Conservation (phyloP, 495 filamentous ascomycete species). For the Penicillium waksmanii region DNA sequence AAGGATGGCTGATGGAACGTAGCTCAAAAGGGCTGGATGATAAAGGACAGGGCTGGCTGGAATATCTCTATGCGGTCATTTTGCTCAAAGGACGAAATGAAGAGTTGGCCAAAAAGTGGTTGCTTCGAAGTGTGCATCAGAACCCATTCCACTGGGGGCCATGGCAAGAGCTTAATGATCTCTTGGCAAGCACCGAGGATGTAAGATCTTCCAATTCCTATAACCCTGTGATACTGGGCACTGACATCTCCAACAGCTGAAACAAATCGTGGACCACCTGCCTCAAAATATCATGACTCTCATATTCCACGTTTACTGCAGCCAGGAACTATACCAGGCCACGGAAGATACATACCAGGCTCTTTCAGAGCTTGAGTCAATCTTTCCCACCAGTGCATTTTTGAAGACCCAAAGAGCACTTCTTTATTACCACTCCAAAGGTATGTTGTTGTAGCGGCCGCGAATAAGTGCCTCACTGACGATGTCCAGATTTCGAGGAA, state of each 20-base stretch:
- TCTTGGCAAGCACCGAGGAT: conserved; percentile 80
- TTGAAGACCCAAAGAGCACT: conserved; percentile 87
- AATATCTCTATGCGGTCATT: conserved; percentile 92
- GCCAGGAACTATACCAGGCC: conserved; percentile 88
- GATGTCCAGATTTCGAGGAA: conserved; percentile 69
- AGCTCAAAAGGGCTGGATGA: conserved; percentile 60
- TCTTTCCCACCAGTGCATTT: conserved; percentile 87
- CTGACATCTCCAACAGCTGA: conserved; percentile 49
- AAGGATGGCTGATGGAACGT: conserved; percentile 73
- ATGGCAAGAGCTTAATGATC: conserved; percentile 83
- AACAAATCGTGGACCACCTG: conserved; percentile 61
- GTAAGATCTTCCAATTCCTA: conserved; percentile 54
- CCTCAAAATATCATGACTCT: conserved; percentile 91
- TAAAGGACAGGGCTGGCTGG: conserved; percentile 86
- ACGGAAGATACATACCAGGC: conserved; percentile 67
- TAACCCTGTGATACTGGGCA: neutral
- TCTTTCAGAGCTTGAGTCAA: conserved; percentile 72
- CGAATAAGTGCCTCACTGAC: neutral
- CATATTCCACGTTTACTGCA: conserved; percentile 89
- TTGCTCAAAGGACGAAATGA: conserved; percentile 91
- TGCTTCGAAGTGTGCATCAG: conserved; percentile 80
- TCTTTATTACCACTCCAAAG: conserved; percentile 88
- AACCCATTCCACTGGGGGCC: conserved; percentile 96
- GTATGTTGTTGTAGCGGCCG: conserved; percentile 21
- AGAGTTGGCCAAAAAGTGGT: conserved; percentile 75